Evolutionary conservation across 805 yeast genomes (phyloP), one percentile per base, ranked within the genome.

Genomic region (Saturnispora ahearnii): DNA sequence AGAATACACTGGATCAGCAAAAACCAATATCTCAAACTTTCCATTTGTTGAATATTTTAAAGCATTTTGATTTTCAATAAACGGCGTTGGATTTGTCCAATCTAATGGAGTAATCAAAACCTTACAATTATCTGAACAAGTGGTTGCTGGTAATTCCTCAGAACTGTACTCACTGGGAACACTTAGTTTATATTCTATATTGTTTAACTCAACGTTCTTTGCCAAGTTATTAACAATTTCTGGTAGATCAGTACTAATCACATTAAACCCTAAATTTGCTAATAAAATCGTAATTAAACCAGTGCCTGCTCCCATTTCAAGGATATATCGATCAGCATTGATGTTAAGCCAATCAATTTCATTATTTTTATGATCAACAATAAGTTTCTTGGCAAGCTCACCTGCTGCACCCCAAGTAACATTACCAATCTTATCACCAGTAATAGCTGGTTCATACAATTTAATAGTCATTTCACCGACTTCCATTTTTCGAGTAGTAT

Each of bases 321-420:
- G 62, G 0, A 82, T 58, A 4, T 62, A 74, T 37, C 61, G 65
- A 8, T 32, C 5, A 3, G 68, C 43, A 13, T 29, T 31, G 4
- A 41, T 41, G 2, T 21, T 6, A 1, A 40, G 21, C 43, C 48
- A 34, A 9, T 38, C 21, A 12, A 41, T 40, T 21, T 18, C 26
- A 13, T 28, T 5, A 2, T 47, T 33, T 9, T 44, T 26, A 1
- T 53, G 45, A n/a, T 54, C 40, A 9, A 62, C 56, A 5, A 73
- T 62, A 3, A 87, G 62, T 26, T 84, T 65, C 32, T 74, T 68
- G 3, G 93, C 75, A 24, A 93, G 67, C 5, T 87, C 73, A 26
- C 85, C 67, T 0, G 97, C 80, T 0, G 97, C 85, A 0, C 98
- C 99, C 99, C 99, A 91, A 0, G 99, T 91, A 54, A 91, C 88